Percentiles rank a stretch among this genome's conserved stretches.
phyloP scores from a whole-genome alignment of 2,329 filamentous ascomycete genomes.

The Diaporthe aspalathi region DNA sequence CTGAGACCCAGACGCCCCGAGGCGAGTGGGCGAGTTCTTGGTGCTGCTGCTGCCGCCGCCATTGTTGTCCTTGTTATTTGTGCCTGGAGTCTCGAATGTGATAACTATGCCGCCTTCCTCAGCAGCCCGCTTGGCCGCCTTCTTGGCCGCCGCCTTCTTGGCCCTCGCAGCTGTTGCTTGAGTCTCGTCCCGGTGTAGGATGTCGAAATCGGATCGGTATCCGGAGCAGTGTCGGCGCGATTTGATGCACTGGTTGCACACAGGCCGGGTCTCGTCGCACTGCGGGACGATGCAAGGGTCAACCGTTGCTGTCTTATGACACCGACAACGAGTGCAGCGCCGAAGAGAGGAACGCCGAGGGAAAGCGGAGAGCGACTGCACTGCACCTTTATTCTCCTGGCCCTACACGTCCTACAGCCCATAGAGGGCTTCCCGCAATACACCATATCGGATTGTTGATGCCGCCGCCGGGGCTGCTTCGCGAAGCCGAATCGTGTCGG shows the following conservation, averaged over 20 bases:
- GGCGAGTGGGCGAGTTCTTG: neutral
- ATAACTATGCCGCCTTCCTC: constrained; percentile 40
- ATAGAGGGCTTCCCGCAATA: constrained; percentile 74
- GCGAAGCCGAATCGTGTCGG: neutral
- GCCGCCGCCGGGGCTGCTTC: neutral
- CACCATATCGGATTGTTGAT: constrained; percentile 61
- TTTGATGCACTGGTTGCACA: constrained; percentile 73
- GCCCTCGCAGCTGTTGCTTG: constrained; percentile 73
- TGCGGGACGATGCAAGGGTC: constrained; percentile 45
- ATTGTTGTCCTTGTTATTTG: neutral
- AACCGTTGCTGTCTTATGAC: constrained; percentile 34
- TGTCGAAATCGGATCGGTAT: constrained; percentile 77
- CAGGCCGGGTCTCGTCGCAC: constrained; percentile 76
- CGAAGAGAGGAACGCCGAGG: neutral
- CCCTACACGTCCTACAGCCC: constrained; percentile 80
- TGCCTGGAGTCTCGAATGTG: constrained; percentile 19
- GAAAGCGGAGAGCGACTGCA: neutral
- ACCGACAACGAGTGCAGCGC: neutral
- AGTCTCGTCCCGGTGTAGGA: constrained; percentile 79
- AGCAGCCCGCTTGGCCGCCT: constrained; percentile 51
- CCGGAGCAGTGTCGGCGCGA: constrained; percentile 73
- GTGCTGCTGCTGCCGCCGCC: neutral
- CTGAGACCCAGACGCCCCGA: neutral
- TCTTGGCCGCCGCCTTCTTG: constrained; percentile 66
- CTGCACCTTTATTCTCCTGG: constrained; percentile 77